Evolutionary conservation across 352 stramenopile genomes (phyloP).

Genomic region (Halophytophthora polymorphica): DNA sequence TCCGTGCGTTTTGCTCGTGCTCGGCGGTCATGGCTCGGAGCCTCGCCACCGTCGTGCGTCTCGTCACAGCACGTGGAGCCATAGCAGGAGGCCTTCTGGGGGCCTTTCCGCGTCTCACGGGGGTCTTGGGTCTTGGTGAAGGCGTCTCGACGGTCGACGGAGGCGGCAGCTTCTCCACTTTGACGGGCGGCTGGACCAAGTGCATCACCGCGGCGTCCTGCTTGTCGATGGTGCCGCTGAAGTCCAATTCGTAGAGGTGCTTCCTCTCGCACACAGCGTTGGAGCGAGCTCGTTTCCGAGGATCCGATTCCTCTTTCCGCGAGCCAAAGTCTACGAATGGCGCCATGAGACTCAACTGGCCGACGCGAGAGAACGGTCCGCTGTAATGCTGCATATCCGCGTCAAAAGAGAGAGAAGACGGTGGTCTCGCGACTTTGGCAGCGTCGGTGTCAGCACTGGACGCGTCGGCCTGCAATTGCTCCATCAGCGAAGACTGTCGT

Average conservation of each 20-base stretch:
- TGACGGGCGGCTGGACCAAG: slow-evolving; percentile 2
- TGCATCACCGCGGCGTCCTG: slow-evolving; percentile 14
- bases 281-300: background rate
- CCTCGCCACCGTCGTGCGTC: slow-evolving; percentile 15
- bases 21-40: slow-evolving; percentile 17
- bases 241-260: slow-evolving; percentile 27
- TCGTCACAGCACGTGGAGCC: slow-evolving; percentile 6
- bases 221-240: slow-evolving; percentile 8
- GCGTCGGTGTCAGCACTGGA: background rate
- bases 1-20: slow-evolving; percentile 10
- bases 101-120: background rate
- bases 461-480: background rate
- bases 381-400: slow-evolving; percentile 19
- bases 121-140: slow-evolving; percentile 2
- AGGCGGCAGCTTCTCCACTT: background rate
- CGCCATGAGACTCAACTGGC: slow-evolving; percentile 37
- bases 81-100: background rate
- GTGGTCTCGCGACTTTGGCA: slow-evolving; percentile 6
- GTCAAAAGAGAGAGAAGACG: slow-evolving; percentile 26
- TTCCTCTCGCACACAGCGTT: slow-evolving; percentile 12
- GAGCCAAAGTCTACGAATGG: slow-evolving; percentile 32
- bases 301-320: slow-evolving; percentile 15
- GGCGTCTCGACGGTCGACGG: too few relatives aligned
- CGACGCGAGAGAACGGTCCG: slow-evolving; percentile 22
- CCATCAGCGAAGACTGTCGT: background rate